Evolutionary conservation across 179 eudicot species (phyloP), one percentile per base, ranked within the genome.

Genomic region (Spinacia oleracea): DNA sequence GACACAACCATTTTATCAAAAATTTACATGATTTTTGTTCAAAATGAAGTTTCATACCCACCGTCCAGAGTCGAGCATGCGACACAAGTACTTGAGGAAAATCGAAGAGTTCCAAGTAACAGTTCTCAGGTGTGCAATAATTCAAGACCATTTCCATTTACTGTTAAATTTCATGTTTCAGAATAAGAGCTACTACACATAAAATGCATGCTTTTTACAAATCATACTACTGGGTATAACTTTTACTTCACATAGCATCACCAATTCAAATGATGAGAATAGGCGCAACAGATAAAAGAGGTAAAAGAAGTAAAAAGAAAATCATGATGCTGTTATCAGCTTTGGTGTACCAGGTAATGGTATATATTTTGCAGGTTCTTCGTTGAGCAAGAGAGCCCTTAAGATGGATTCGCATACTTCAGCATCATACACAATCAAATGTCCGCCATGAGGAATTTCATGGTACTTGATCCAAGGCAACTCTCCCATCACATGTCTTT

Each of bases 391-490:
- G 81, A 93, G 98, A 53, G 97, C 85, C 84, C 87, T 89, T 58
- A 93, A 78, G 78, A 93, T 87, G 60, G 91, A 89, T 84, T 92
- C 93, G 85, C 97, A 90, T 9, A 88, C 88, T 79, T 85, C 86
- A 75, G 74, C 85, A 53, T 93, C 98, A 81, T 92, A 89, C 73
- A 93, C 91, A 48, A 93, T 90, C 84, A 93, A 72, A 82, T 93
- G 98, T 4, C 98, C 98, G 40, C 97, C 93, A 78, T 89, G 90
- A 70, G 95, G 91, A 70, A 93, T 87, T 87, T 93, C 98, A 78
- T 93, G 95, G 56, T 86, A 89, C 73, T 87, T 80, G 20, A 93
- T 87, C 98, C 98, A 93, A 1, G 93, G 89, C n/a, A 92, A 83
- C 80, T 76, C 84, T 72, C 60, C 74, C 9, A 86, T 77, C 14